These are phyloP conservation scores for Colletotrichum theobromicola DNA, from an alignment of 2,329 filamentous ascomycete genomes.

Conservation along the genomic window DNA sequence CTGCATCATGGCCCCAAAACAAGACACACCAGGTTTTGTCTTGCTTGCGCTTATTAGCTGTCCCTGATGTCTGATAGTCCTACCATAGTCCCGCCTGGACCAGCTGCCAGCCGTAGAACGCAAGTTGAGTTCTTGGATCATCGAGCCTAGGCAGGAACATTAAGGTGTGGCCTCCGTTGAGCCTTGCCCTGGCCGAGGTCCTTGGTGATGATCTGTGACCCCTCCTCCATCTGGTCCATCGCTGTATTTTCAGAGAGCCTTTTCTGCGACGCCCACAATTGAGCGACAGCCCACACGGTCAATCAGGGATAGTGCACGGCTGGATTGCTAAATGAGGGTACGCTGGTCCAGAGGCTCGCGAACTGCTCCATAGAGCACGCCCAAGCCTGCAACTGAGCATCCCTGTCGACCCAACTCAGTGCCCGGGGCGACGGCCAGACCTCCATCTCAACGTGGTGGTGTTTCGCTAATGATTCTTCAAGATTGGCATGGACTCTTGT, in stretches of 20 bases:
- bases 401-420: neutral
- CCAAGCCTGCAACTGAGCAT: neutral
- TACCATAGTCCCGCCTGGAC: neutral
- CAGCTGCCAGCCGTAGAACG: neutral
- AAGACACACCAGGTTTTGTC: neutral
- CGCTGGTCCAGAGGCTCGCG: conserved; percentile 12
- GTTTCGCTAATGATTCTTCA: neutral
- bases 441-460: neutral
- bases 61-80: neutral
- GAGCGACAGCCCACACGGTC: neutral
- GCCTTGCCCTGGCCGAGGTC: neutral
- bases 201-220: neutral
- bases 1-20: conserved; percentile 3
- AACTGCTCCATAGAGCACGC: conserved; percentile 8
- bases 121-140: neutral
- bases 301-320: neutral
- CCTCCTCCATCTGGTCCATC: neutral
- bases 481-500: neutral
- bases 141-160: neutral
- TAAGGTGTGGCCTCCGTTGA: neutral
- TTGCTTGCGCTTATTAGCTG: conserved; percentile 3
- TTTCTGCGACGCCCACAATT: neutral
- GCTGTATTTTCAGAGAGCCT: neutral
- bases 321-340: conserved; percentile 12
- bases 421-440: neutral